Base-by-base conservation (phyloP, 352 stramenopile genomes). In the Phytophthora agathidicida region DNA sequence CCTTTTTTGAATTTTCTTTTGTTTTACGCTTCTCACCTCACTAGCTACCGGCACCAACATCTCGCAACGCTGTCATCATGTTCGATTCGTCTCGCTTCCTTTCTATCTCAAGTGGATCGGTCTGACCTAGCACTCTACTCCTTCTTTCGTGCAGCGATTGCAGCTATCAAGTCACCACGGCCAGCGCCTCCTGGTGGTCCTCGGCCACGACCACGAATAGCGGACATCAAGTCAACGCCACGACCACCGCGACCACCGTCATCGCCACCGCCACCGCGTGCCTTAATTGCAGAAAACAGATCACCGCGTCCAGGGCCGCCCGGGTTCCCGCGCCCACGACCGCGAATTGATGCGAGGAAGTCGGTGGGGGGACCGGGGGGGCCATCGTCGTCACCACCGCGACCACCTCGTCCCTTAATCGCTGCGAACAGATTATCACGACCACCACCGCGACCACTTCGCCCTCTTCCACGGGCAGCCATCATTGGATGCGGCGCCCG, bases 261-360 rank as follows among this genome's bases (percentile, higher is more conserved):
- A 39, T 60, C 61, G 4, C 47, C 64, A 11, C 64, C 67, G 5
- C 50, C 73, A 14, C 68, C 63, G 41, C 71, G 46, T 0, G 65
- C 68, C 45, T 87, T 81, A 38, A 94, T 94, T 13, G 79, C 77
- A 26, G 84, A 72, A 47, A 94, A 85, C 9, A 94, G 49, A 49
- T 89, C 76, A 27, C 77, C 70, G 11, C 78, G 69, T 26, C 75
- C 65, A 59, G 77, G 76, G 41, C 71, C 69, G 8, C 65, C 73
- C 1, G 77, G 73, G 10, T 68, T 69, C 6, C 75, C 73, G 50
- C 75, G 69, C 41, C 79, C 79, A 28, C 80, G 75, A 17, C 71
- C 83, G 27, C 67, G 68, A 53, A 89, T 89, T n/a, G 78, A 71
- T 16, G 80, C 26, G 24, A 90, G 64, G 20, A 90, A 65, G 30